Evolutionary conservation across 2,329 filamentous ascomycete genomes (phyloP).

Genomic region (Fusarium nodosum): DNA sequence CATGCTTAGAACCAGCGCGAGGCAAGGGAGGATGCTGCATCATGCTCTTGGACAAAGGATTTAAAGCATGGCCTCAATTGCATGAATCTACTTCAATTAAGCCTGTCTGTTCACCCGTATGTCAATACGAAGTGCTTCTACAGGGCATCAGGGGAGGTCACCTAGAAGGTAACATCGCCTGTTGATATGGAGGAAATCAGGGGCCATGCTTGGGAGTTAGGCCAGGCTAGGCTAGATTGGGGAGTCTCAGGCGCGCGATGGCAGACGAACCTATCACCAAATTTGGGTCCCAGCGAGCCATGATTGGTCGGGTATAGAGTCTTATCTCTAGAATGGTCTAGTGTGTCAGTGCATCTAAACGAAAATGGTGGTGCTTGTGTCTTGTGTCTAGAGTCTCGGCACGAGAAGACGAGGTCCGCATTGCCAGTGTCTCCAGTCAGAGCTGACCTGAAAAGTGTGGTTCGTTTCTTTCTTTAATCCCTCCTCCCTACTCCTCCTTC

Average conservation of each 20-base stretch:
- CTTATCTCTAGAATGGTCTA: conserved; percentile 34
- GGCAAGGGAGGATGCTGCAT: not conserved
- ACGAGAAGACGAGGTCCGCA: conserved; percentile 27
- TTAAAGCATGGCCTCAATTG: not conserved
- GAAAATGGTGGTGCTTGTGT: conserved; percentile 28
- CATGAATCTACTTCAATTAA: not conserved
- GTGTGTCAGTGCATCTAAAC: conserved; percentile 31
- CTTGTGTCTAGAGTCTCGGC: conserved; percentile 34
- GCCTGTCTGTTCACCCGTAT: not conserved
- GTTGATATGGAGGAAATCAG: conserved; percentile 21
- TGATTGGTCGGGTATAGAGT: conserved; percentile 16
- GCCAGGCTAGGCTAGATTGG: not conserved
- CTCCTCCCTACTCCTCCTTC: conserved; percentile 34
- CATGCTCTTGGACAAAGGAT: not conserved
- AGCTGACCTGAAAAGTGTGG: conserved; percentile 1
- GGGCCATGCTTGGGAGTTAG: conserved; percentile 9
- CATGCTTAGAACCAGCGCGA: not conserved
- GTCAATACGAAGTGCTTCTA: conserved; percentile 12
- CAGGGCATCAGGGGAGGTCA: conserved; percentile 8
- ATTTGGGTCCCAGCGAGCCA: not conserved
- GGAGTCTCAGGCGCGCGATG: conserved; percentile 29
- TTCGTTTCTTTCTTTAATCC: conserved; percentile 39
- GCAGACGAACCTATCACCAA: conserved; percentile 26
- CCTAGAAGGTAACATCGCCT: conserved; percentile 26
- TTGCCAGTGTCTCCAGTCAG: conserved; percentile 1